A percentile compares a stretch with the other conserved stretches of the same genome.
Conservation (phyloP, 169 alveolate genomes). For the Eimeria acervulina region DNA sequence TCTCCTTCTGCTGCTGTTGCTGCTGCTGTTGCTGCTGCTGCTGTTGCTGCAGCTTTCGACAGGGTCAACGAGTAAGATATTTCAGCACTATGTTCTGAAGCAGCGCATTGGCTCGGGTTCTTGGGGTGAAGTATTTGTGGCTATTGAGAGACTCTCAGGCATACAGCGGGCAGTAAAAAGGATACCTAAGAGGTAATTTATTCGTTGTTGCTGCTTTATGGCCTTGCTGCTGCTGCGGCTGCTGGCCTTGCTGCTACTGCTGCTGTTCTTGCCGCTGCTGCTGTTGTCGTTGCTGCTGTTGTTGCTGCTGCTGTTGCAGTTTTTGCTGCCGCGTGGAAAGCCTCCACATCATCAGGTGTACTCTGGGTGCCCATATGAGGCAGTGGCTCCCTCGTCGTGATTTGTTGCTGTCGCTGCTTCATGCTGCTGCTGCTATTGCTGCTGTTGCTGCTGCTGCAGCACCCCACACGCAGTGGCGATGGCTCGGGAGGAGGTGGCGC, state of each 20-base stretch:
- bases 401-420: not conserved
- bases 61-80: constrained; percentile 7
- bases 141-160: constrained; percentile 79
- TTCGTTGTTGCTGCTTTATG: not conserved
- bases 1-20: not conserved
- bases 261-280: not conserved
- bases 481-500: constrained; percentile 70
- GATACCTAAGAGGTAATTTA: constrained; percentile 64
- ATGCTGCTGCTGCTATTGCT: not conserved
- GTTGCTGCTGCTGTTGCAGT: not conserved
- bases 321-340: not conserved
- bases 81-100: constrained; percentile 70
- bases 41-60: too few relatives aligned
- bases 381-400: too few relatives aligned
- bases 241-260: not conserved
- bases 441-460: constrained; percentile 65
- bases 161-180: constrained; percentile 79
- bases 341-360: too few relatives aligned
- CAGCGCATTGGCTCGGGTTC: constrained; percentile 79
- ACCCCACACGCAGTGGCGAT: constrained; percentile 56
- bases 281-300: not conserved
- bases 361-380: too few relatives aligned
- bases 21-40: constrained; percentile 29
- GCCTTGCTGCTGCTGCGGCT: too few relatives aligned
- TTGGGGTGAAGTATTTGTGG: constrained; percentile 80